A percentile compares a stretch with the other conserved stretches of the same genome.
phyloP scores from a whole-genome alignment of 1,284 basidiomycete species.

The Pseudozyma hubeiensis region DNA sequence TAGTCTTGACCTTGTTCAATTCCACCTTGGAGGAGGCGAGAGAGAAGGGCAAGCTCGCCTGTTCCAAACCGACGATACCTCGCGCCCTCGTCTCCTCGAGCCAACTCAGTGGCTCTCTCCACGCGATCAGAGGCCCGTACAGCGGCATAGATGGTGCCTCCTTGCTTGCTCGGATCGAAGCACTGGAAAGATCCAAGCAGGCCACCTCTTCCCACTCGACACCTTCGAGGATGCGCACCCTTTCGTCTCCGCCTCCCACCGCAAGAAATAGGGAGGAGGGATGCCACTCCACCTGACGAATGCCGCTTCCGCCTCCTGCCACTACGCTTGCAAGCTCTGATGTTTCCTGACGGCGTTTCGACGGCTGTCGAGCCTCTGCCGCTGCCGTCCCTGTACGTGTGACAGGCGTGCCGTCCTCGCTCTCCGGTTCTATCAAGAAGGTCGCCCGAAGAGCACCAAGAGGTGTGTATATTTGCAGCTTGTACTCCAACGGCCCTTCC shows the following conservation, averaged over 20 bases:
- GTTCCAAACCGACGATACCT: slow-evolving; percentile 63
- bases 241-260: slow-evolving; percentile 67
- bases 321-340: slow-evolving; percentile 20
- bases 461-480: slow-evolving; percentile 80
- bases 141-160: slow-evolving; percentile 8
- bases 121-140: slow-evolving; percentile 48
- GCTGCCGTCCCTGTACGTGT: slow-evolving; percentile 14
- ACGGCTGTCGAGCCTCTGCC: slow-evolving; percentile 15
- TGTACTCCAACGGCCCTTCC: slow-evolving; percentile 81
- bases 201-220: slow-evolving; percentile 38
- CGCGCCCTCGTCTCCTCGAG: slow-evolving; percentile 61
- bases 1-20: slow-evolving; percentile 25
- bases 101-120: slow-evolving; percentile 63
- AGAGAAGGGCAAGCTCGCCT: slow-evolving; percentile 42
- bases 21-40: slow-evolving; percentile 33
- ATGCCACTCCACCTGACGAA: slow-evolving; percentile 66
- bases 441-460: slow-evolving; percentile 78
- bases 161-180: slow-evolving; percentile 19
- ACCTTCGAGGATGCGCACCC: slow-evolving; percentile 54
- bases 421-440: slow-evolving; percentile 71
- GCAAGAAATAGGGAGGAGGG: slow-evolving; percentile 64
- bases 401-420: slow-evolving; percentile 24
- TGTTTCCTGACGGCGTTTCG: slow-evolving; percentile 21
- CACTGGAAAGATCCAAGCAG: slow-evolving; percentile 27
- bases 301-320: slow-evolving; percentile 63